These are phyloP conservation scores for Esteya vermicola DNA, from an alignment of 2,329 filamentous ascomycete genomes.

Conservation along the genomic window DNA sequence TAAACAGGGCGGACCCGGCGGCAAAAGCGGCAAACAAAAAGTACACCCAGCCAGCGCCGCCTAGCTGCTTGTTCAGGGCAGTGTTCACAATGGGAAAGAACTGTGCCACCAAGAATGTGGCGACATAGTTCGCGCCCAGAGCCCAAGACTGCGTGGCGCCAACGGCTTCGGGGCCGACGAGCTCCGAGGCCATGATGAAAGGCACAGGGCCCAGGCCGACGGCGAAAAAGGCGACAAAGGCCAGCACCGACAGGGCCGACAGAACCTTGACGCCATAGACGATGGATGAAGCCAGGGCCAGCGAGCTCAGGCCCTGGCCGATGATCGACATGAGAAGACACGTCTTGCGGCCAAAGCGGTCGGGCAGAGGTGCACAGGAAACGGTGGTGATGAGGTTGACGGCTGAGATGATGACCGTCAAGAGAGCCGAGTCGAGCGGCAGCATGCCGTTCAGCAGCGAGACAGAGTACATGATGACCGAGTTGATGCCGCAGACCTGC, in stretches of 20 bases:
- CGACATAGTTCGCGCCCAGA: constrained; percentile 73
- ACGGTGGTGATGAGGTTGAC: constrained; percentile 78
- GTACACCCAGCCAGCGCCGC: constrained; percentile 71
- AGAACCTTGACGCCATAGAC: constrained; percentile 56
- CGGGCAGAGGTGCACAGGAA: constrained; percentile 68
- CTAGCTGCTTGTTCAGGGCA: constrained; percentile 45
- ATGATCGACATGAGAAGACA: constrained; percentile 71
- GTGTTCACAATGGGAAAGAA: constrained; percentile 85
- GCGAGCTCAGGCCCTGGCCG: constrained; percentile 69
- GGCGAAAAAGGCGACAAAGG: constrained; percentile 83
- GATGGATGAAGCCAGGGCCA: constrained; percentile 70
- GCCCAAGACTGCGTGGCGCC: constrained; percentile 85
- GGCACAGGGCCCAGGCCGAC: constrained; percentile 86
- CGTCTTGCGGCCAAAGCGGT: constrained; percentile 74
- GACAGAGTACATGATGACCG: constrained; percentile 96
- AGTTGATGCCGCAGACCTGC: constrained; percentile 90
- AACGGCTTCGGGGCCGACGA: constrained; percentile 81
- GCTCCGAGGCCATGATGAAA: constrained; percentile 83
- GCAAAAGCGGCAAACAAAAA: constrained; percentile 79
- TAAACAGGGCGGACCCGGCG: constrained; percentile 53
- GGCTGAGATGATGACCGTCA: constrained; percentile 77
- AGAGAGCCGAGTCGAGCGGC: constrained; percentile 62
- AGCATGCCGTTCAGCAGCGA: constrained; percentile 72
- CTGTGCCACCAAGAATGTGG: constrained; percentile 84
- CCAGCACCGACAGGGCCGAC: constrained; percentile 66